Evolutionary conservation across 1,139 yeast genomes (phyloP), one percentile per base, ranked within the genome.

Genomic region (Diutina mesorugosa): DNA sequence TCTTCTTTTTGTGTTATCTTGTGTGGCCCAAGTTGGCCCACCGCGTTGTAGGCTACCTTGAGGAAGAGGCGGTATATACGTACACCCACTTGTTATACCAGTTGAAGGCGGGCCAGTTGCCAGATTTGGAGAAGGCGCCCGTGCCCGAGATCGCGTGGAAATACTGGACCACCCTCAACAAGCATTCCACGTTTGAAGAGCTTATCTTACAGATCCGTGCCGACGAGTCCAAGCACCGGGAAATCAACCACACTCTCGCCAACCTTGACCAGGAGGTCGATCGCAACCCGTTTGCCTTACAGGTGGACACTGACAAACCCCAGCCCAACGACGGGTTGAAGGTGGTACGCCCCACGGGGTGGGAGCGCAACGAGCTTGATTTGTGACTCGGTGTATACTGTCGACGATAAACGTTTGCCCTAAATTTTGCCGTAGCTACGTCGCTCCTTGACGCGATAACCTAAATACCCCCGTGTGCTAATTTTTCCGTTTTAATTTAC

Each of bases 201-300:
- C 73, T 86, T 65, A 71, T 86, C 96, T 96, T 73, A 96, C 81
- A 95, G 93, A 60, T 95, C 91, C 68, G 80, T 61, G 80, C 80
- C 6, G 90, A 85, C 64, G 90, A 85, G 67, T 84, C 89, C 48
- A 85, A 85, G 66, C 90, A 85, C 65, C 76, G 90, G 66, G 90
- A 85, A 65, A 90, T 85, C 55, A 85, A 85, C 69, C 90, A 85
- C 66, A 85, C 90, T 0, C 77, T 85, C 64, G 91, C 89, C 29
- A 85, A 85, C 63, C 74, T 86, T 63, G 67, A 78, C 56, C 75
- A 71, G 58, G 75, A 73, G 57, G 58, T 54, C 1, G 90, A 85
- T 65, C 77, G 90, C 62, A 85, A 85, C 63, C 91, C 91, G 21
- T 85, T 81, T 67, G 89, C 85, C 3, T 68, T 81, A 60, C 65